Conservation (phyloP, 768 basidiomycete species). For the Suillus decipiens region DNA sequence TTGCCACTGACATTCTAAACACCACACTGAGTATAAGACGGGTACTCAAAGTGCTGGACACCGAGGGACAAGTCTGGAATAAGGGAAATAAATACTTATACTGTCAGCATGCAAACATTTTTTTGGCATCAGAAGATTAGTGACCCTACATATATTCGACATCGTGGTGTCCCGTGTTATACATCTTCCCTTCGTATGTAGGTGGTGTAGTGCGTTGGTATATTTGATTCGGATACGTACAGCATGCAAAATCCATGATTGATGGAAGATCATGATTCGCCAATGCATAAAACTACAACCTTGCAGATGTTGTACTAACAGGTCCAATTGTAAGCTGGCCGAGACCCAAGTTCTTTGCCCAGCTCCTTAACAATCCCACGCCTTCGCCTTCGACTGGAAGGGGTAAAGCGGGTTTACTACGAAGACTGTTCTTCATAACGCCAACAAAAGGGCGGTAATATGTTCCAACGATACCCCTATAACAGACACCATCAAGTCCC, state of each 20-base stretch:
- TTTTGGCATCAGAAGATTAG: not conserved
- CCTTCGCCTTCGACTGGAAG: conserved; percentile 30
- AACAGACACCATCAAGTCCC: conserved; percentile 9
- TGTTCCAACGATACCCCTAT: conserved; percentile 32
- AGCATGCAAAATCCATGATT: not conserved
- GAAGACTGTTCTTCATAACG: conserved; percentile 24
- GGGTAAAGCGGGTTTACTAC: conserved; percentile 10
- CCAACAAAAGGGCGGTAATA: conserved; percentile 33
- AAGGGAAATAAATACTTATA: not conserved
- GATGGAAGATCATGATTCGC: not conserved
- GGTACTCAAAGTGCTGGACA: not conserved
- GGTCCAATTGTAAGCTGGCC: conserved; percentile 30
- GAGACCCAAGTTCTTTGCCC: conserved; percentile 31
- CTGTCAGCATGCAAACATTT: not conserved
- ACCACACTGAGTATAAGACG: not conserved
- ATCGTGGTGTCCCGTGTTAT: not conserved
- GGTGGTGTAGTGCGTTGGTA: no score
- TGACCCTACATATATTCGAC: no score
- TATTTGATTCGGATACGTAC: not conserved
- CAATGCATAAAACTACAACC: not conserved
- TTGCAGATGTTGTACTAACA: conserved; percentile 11
- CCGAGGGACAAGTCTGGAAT: not conserved
- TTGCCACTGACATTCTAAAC: not conserved
- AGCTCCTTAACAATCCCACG: conserved; percentile 33
- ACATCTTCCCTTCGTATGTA: no score